Conservation (phyloP, 306 rosid species). For the Glycyrrhiza uralensis region DNA sequence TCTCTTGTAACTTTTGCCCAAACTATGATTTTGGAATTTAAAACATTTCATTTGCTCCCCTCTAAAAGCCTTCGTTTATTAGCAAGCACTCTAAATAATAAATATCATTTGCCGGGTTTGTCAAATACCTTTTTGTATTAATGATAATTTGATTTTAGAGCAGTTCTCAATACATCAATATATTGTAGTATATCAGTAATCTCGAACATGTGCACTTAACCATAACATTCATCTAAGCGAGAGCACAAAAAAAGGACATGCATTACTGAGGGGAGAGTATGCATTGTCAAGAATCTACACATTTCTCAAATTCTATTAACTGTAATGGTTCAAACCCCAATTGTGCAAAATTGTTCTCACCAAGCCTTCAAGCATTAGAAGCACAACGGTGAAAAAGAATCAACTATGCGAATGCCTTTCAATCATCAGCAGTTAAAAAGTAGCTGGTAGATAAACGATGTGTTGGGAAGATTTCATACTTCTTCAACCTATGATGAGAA, state of each 20-base stretch:
- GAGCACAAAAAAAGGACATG: neutral
- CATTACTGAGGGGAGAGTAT: slow-evolving; percentile 2
- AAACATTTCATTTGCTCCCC: too few species aligned
- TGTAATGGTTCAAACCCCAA: neutral
- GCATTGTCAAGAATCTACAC: slow-evolving; percentile 1
- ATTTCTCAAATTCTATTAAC: slow-evolving; percentile 23
- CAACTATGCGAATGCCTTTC: slow-evolving; percentile 5
- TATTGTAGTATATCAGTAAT: neutral
- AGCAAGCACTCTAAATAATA: too few species aligned
- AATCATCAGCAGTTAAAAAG: slow-evolving; percentile 37
- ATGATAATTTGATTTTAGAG: neutral
- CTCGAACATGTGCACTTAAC: neutral
- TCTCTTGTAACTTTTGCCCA: too few species aligned
- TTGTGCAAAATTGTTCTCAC: slow-evolving; percentile 40
- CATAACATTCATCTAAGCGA: neutral
- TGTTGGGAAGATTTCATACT: slow-evolving; percentile 33
- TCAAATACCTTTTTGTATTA: too few species aligned
- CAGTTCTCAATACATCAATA: too few species aligned
- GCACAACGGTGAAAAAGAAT: slow-evolving; percentile 30
- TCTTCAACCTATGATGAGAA: slow-evolving; percentile 43
- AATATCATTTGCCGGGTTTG: too few species aligned
- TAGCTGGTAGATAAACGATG: slow-evolving; percentile 23
- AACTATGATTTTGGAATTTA: too few species aligned
- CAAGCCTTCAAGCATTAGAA: slow-evolving; percentile 25
- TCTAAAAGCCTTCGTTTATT: too few species aligned